Base-by-base conservation (phyloP, 768 basidiomycete genomes). In the Suillus clintonianus region DNA sequence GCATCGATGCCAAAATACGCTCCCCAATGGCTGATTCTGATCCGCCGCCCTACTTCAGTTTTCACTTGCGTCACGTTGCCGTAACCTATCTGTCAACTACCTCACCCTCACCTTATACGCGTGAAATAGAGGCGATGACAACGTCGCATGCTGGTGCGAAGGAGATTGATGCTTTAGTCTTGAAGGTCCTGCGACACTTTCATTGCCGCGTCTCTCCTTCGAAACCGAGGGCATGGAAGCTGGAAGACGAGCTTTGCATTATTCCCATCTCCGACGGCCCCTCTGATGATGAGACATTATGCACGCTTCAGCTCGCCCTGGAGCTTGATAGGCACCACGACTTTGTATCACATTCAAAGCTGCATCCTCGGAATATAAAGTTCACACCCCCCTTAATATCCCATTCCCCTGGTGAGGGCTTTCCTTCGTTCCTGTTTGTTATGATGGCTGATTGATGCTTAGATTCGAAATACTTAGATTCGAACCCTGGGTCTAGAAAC, bases 111-210 rank as follows among this genome's bases (percentile, higher is more conserved):
- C 72, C 67, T 59, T 72, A 71, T 68, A 74, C 50, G 71, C 69
- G 65, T 62, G 62, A 7, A 32, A 66, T 63, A 50, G 63, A 70
- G 48, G 57, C 63, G 36, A 63, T 57, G 65, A 66, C 39, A 50
- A 62, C 60, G 61, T 72, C 13, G 63, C 68, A 13, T 43, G 56
- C 47, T 24, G 34, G 53, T 32, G 55, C 55, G 5, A 56, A 39
- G 59, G 71, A 74, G 72, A 80, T 86, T 37, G 85, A 86, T 80
- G 70, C 78, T 43, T 68, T 82, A 51, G 77, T 85, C 48, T 69
- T 68, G 24, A 67, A 70, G 24, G 78, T 82, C 19, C 78, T 86
- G 62, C 71, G 70, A 55, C 76, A 79, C 32, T 81, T 82, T 62
- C 76, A 78, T 30, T 86, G 85, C 71, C 76, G 55, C 41, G 32